These are phyloP conservation scores for Auxenochlorella pyrenoidosa DNA, from an alignment of 139 green algal species.

Conservation along the genomic window DNA sequence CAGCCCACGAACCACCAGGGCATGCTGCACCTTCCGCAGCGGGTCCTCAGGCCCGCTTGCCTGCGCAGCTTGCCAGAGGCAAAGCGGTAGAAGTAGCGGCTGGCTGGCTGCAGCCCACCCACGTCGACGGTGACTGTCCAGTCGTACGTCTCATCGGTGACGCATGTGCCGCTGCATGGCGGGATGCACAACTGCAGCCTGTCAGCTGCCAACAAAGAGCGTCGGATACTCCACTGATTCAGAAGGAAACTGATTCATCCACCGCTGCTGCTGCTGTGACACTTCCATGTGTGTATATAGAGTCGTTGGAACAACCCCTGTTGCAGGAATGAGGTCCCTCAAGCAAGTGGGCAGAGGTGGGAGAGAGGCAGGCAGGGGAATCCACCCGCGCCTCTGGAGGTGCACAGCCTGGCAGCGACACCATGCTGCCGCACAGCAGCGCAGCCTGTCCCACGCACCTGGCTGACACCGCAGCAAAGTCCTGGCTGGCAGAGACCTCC, in stretches of 20 bases:
- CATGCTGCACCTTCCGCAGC: too few relatives aligned
- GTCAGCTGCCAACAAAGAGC: neutral
- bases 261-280: too few relatives aligned
- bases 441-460: neutral
- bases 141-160: neutral
- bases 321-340: neutral
- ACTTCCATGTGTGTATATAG: too few relatives aligned
- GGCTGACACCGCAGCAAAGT: constrained; percentile 4
- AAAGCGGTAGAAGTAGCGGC: constrained; percentile 40
- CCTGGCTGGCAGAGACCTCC: neutral
- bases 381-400: too few relatives aligned
- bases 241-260: too few relatives aligned
- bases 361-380: too few relatives aligned
- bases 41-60: neutral
- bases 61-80: constrained; percentile 33
- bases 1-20: too few relatives aligned
- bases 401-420: too few relatives aligned
- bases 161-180: neutral
- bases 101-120: neutral
- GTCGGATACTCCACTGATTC: too few relatives aligned
- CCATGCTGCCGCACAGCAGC: too few relatives aligned
- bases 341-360: too few relatives aligned
- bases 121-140: constrained; percentile 26
- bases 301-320: too few relatives aligned
- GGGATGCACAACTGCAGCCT: neutral